A percentile compares a stretch with the other conserved stretches of the same genome.
Conservation (phyloP, 2,329 filamentous ascomycete species). For the Lecanicillium sp. region DNA sequence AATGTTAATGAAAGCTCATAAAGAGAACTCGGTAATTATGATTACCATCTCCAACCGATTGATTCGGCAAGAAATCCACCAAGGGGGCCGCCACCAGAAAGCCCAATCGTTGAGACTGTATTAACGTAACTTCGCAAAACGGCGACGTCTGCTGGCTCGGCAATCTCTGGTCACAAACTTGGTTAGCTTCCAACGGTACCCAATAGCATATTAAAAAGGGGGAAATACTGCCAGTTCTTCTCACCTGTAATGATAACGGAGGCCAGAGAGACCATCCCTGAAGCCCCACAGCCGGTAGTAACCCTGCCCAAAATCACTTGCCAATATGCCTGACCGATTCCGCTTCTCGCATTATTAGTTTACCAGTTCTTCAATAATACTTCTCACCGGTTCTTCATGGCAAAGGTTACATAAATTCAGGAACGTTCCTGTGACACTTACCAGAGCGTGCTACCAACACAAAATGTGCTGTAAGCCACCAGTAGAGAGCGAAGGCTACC, state of each 20-base stretch:
- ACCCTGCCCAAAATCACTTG: neutral
- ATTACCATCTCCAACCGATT: constrained; percentile 1
- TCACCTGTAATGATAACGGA: constrained; percentile 1
- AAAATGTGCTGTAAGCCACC: constrained; percentile 1
- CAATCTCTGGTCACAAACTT: neutral
- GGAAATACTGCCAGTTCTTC: neutral
- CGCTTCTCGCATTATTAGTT: neutral
- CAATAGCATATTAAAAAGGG: too few relatives aligned
- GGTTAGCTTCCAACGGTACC: neutral
- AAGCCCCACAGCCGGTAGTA: neutral
- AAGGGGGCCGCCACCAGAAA: neutral
- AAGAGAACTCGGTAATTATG: neutral
- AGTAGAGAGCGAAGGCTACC: neutral
- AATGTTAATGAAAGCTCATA: neutral
- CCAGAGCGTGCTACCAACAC: neutral
- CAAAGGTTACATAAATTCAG: too few relatives aligned
- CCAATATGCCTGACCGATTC: constrained; percentile 1
- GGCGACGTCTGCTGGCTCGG: neutral
- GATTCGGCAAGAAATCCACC: neutral
- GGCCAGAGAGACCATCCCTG: neutral
- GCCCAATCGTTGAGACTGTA: neutral
- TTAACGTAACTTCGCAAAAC: neutral
- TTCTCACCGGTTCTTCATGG: too few relatives aligned
- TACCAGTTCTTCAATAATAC: neutral
- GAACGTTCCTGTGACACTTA: neutral